Evolutionary conservation across 306 rosid genomes (phyloP).

Genomic region (Rosa lucieae): DNA sequence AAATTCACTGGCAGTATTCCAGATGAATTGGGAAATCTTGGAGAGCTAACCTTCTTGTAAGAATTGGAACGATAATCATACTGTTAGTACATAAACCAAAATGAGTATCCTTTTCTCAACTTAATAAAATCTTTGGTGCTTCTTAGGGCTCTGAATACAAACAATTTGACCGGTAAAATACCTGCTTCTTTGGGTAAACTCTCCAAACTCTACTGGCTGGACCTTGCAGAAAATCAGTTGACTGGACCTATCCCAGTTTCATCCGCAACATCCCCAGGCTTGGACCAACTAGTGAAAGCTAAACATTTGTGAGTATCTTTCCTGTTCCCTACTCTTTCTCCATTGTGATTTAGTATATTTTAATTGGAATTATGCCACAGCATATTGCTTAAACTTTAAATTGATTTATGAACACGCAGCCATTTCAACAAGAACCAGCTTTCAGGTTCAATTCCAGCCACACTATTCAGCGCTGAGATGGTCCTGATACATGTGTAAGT

Average conservation of each 20-base stretch:
- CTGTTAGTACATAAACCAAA: conserved; percentile 6
- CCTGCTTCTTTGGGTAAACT: conserved; percentile 89
- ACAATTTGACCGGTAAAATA: conserved; percentile 71
- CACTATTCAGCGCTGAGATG: conserved; percentile 75
- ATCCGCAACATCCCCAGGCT: conserved; percentile 51
- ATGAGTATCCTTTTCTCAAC: neutral
- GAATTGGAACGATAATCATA: conserved; percentile 21
- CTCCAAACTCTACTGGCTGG: conserved; percentile 87
- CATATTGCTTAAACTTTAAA: neutral
- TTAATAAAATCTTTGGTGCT: conserved; percentile 2
- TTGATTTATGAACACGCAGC: conserved; percentile 49
- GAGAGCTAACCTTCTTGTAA: conserved; percentile 78
- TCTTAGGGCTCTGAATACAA: conserved; percentile 86
- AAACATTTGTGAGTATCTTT: conserved; percentile 76
- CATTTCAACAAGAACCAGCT: conserved; percentile 94
- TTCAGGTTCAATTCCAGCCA: conserved; percentile 67
- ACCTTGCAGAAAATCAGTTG: conserved; percentile 75
- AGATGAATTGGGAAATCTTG: conserved; percentile 71
- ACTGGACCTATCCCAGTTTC: conserved; percentile 79
- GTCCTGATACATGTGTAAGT: conserved; percentile 83
- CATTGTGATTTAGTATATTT: neutral
- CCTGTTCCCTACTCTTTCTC: neutral
- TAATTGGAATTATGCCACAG: neutral
- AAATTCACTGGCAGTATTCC: conserved; percentile 82
- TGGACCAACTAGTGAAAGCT: conserved; percentile 75